phyloP scores from a whole-genome alignment of 305 asterid genomes.

The Fraxinus nigra region DNA sequence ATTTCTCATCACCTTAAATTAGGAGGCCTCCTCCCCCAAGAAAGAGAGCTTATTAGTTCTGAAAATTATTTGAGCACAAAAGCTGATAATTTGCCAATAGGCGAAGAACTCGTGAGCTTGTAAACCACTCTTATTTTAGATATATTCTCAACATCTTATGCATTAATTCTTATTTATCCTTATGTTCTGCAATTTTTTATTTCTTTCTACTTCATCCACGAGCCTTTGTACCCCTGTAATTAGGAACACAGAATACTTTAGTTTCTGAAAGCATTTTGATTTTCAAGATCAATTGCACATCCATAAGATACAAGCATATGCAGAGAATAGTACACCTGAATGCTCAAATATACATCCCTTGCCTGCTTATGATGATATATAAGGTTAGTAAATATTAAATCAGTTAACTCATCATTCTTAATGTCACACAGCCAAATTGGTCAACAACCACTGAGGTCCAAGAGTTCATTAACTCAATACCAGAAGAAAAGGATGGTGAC shows the following conservation, averaged over 20 bases:
- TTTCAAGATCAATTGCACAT: neutral
- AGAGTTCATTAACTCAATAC: conserved; percentile 25
- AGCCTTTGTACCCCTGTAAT: neutral
- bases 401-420: conserved; percentile 27
- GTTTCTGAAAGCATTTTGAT: neutral
- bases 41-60: conserved; percentile 28
- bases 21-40: conserved; percentile 26
- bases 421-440: conserved; percentile 40
- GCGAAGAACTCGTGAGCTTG: conserved; percentile 60
- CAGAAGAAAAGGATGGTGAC: conserved; percentile 39
- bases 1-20: conserved; percentile 34
- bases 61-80: conserved; percentile 19
- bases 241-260: neutral
- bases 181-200: neutral
- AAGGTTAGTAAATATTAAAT: conserved; percentile 1
- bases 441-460: conserved; percentile 27
- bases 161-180: conserved; percentile 2
- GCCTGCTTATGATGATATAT: neutral
- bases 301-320: neutral
- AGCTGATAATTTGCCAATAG: conserved; percentile 37
- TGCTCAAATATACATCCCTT: neutral
- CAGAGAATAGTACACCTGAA: conserved; percentile 6
- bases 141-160: conserved; percentile 5
- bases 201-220: neutral
- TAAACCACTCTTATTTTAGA: conserved; percentile 12